Evolutionary conservation across 2,329 filamentous ascomycete genomes (phyloP), one percentile per base, ranked within the genome.

Genomic region (Ustulina deusta): DNA sequence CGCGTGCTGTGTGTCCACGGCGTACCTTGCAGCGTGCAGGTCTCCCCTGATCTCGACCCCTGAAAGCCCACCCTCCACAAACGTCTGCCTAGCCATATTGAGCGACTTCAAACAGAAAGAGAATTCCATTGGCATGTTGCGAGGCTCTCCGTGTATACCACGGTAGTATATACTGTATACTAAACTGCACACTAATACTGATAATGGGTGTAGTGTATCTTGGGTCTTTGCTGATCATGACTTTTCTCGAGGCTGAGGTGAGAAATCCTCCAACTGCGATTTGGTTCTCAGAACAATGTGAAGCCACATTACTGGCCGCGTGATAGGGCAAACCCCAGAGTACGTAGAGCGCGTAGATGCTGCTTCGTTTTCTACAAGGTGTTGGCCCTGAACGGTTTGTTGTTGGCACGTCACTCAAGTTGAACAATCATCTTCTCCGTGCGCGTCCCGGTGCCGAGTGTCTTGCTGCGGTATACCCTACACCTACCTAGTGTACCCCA

Each of bases 21-120:
- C 67, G 72, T 74, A 71, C 70, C 73, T 73, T 74, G 72, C 73
- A 75, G 73, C 46, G 5, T 68, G 67, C 67, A 69, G 58, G n/a
- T 27, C 49, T 64, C 67, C 69, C 67, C 67, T 68, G 59, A 68
- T 49, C 56, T 40, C 63, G 22, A 60, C 60, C 69, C 69, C 69
- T 67, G 68, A 59, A 65, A 61, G 17, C 59, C 67, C 67, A 62
- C 67, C 68, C 70, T 73, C 67, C 70, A 74, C 66, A 71, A 73
- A 72, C 73, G 61, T 73, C 62, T 58, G 11, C 62, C 64, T 71
- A 73, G 70, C 69, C 61, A 17, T 29, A 71, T 75, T 67, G 51
- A 66, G 72, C 65, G 65, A 68, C 63, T 65, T 66, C 52, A 66
- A 66, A 71, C 69, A 61, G 64, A 61, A 67, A 11, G 25, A 58